Conservation (phyloP, 164 flowering plant genomes). For the Chloranthus sessilifolius region DNA sequence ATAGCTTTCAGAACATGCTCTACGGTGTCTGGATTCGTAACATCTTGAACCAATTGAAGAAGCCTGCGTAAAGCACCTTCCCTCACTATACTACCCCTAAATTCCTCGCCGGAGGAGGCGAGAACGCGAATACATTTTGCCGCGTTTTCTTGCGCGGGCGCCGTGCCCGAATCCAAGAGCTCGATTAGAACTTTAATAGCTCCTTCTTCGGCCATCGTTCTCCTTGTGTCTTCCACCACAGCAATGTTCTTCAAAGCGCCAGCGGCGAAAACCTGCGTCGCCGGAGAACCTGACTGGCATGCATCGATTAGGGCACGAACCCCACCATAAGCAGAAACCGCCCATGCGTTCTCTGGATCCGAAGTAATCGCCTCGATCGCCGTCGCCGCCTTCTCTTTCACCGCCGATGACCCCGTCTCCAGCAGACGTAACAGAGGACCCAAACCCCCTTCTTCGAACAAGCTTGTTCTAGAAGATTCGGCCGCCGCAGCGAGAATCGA, state of each 20-base stretch:
- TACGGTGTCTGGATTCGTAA: slow-evolving; percentile 31
- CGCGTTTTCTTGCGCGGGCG: slow-evolving; percentile 37
- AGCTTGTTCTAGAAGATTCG: slow-evolving; percentile 34
- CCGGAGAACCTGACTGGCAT: slow-evolving; percentile 53
- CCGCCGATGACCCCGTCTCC: slow-evolving; percentile 39
- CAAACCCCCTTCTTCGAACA: slow-evolving; percentile 73
- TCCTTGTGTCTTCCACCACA: slow-evolving; percentile 40
- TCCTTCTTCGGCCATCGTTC: slow-evolving; percentile 55
- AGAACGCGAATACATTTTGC: slow-evolving; percentile 45
- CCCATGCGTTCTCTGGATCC: slow-evolving; percentile 76
- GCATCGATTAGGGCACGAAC: slow-evolving; percentile 50
- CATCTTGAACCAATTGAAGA: slow-evolving; percentile 42
- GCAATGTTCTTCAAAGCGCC: slow-evolving; percentile 61
- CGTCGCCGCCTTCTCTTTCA: slow-evolving; percentile 59
- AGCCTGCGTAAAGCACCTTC: slow-evolving; percentile 50
- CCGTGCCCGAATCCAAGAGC: slow-evolving; percentile 33
- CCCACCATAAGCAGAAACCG: slow-evolving; percentile 76
- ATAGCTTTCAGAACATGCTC: slow-evolving; percentile 55
- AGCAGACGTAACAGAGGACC: slow-evolving; percentile 69
- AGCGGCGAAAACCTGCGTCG: slow-evolving; percentile 34
- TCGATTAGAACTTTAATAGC: slow-evolving; percentile 47
- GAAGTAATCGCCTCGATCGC: slow-evolving; percentile 65
- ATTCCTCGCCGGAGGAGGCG: slow-evolving; percentile 43
- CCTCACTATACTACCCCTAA: slow-evolving; percentile 32
- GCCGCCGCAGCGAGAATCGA: slow-evolving; percentile 42